Evolutionary conservation across 805 yeast genomes (phyloP), one percentile per base, ranked within the genome.

Genomic region (Candida mattraensis): DNA sequence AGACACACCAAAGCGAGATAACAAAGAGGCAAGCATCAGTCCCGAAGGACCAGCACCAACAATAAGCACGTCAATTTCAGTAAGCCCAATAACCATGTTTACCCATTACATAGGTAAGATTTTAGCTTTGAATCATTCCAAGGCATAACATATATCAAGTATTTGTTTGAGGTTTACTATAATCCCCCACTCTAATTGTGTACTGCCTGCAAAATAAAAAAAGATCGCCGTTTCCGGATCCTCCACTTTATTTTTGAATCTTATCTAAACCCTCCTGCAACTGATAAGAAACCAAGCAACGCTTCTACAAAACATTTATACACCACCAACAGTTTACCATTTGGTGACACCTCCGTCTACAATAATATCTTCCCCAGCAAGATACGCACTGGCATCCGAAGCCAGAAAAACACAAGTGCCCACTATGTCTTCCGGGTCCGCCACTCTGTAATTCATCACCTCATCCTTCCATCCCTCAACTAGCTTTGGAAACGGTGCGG

Each of bases 321-420:
- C n/a, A n/a, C n/a, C n/a, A n/a, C n/a, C n/a, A n/a, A n/a, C 3
- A 15, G 15, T 30, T 35, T 26, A 36, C 45, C 45, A 40, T 23
- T 40, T 40, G 11, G 45, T 40, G 9, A 40, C 45, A 2, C 45
- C 78, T 44, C 77, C 78, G 45, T 73, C 78, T 30, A 71, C 72
- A 33, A 58, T 60, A 28, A 73, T 54, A 48, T 73, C 76, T 32
- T 72, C 53, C 30, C 78, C 78, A 18, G 74, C 68, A 34, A 74
- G 67, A 48, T 60, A 73, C 25, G 69, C 58, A 18, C 74, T 61
- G 24, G 78, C 78, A 50, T 72, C 74, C 35, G 79, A 60, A 7
- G 75, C 78, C 47, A 73, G 63, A 56, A 70, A 72, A 33, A 73
- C 58, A 53, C 69, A 72, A n/a, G 76, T 76, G 28, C 78, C 77